Conservation (phyloP, 345 rosid species). For the Trapa bicornis region DNA sequence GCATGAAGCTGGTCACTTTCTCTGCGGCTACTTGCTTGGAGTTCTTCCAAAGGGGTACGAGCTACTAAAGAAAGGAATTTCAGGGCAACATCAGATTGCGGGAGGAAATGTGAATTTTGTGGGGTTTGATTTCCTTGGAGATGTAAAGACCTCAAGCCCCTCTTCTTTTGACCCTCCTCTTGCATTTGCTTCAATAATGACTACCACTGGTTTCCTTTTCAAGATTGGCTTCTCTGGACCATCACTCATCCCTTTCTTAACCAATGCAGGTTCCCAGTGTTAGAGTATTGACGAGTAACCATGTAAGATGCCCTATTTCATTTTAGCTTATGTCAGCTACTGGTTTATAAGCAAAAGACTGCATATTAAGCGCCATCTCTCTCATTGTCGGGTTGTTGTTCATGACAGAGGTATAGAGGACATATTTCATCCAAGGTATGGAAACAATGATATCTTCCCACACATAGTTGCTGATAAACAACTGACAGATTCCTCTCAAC, state of each 20-base stretch:
- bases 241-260: neutral
- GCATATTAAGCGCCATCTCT: neutral
- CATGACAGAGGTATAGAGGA: conserved; percentile 20
- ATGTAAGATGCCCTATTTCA: neutral
- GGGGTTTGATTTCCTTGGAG: conserved; percentile 47
- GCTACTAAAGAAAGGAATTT: conserved; percentile 23
- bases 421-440: conserved; percentile 36
- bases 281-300: neutral
- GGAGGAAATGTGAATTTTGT: conserved; percentile 35
- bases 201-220: neutral
- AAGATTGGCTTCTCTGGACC: neutral
- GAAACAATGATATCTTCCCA: neutral
- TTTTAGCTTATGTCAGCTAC: neutral
- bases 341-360: neutral
- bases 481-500: neutral
- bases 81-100: conserved; percentile 9
- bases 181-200: neutral
- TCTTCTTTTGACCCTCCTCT: neutral
- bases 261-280: neutral
- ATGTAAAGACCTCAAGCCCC: conserved; percentile 18
- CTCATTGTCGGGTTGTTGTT: neutral
- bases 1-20: conserved; percentile 67
- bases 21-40: conserved; percentile 47
- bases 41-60: conserved; percentile 44
- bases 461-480: neutral